Conservation (phyloP, 805 yeast genomes). For the Scheffersomyces ergatensis region DNA sequence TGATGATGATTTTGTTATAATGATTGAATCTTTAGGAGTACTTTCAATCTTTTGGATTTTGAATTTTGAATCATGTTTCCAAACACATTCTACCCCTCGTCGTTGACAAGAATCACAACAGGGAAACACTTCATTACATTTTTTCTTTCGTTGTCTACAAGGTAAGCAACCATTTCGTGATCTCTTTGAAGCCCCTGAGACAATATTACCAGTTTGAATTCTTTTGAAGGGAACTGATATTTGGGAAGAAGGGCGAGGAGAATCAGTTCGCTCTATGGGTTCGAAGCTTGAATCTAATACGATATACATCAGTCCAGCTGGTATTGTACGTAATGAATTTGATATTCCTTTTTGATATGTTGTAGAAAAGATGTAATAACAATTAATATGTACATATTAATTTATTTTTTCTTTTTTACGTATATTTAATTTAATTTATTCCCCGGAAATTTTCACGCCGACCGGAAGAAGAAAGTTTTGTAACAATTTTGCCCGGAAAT, state of each 20-base stretch:
- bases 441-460: too few species aligned
- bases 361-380: too few species aligned
- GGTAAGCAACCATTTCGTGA: constrained; percentile 12
- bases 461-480: too few species aligned
- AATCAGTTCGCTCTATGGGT: neutral
- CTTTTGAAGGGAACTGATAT: neutral
- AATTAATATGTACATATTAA: too few species aligned
- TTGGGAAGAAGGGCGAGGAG: neutral
- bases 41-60: constrained; percentile 1
- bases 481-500: too few species aligned
- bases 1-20: neutral
- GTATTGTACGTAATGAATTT: too few species aligned
- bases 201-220: neutral
- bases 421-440: too few species aligned
- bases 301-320: neutral
- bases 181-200: constrained; percentile 3
- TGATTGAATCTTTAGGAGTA: neutral
- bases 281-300: neutral
- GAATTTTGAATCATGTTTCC: constrained; percentile 6
- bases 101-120: constrained; percentile 14
- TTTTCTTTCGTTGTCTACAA: constrained; percentile 15
- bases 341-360: too few species aligned
- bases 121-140: constrained; percentile 23
- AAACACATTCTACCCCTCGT: constrained; percentile 12
- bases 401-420: too few species aligned